Evolutionary conservation across 495 filamentous ascomycete genomes (phyloP).

Genomic region (Symbiotaphrina buchneri): DNA sequence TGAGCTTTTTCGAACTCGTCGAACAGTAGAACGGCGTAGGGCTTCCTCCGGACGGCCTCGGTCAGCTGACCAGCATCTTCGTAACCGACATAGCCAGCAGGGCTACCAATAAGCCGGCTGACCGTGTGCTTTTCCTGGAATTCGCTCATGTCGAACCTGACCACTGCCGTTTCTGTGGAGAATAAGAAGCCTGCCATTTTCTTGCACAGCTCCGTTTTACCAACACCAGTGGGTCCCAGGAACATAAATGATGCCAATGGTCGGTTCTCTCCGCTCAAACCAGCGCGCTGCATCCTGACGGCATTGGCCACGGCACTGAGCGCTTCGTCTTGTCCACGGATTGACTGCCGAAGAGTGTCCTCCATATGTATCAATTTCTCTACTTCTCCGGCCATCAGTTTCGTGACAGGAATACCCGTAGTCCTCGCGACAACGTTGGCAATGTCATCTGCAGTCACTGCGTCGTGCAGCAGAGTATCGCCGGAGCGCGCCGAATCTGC

Average conservation of each 20-base stretch:
- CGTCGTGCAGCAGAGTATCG: slow-evolving; percentile 64
- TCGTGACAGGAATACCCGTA: slow-evolving; percentile 81
- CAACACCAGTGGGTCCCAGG: slow-evolving; percentile 86
- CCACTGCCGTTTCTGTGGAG: slow-evolving; percentile 70
- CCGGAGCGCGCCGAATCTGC: slow-evolving; percentile 15
- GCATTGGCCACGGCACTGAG: slow-evolving; percentile 79
- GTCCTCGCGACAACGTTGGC: slow-evolving; percentile 72
- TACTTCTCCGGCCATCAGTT: slow-evolving; percentile 76
- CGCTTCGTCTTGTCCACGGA: slow-evolving; percentile 87
- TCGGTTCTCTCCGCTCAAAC: slow-evolving; percentile 74
- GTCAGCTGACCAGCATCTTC: slow-evolving; percentile 94
- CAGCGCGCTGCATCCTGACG: slow-evolving; percentile 82
- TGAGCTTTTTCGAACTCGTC: slow-evolving; percentile 98
- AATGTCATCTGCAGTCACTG: slow-evolving; percentile 85
- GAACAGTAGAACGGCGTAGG: slow-evolving; percentile 84
- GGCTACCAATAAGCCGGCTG: slow-evolving; percentile 75
- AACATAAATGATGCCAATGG: slow-evolving; percentile 94
- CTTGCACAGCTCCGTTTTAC: slow-evolving; percentile 95
- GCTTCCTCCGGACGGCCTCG: slow-evolving; percentile 84
- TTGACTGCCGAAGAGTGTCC: slow-evolving; percentile 60
- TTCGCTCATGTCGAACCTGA: slow-evolving; percentile 93
- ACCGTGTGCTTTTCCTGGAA: slow-evolving; percentile 97
- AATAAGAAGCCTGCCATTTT: slow-evolving; percentile 86
- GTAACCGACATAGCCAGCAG: slow-evolving; percentile 88
- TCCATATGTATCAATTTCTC: slow-evolving; percentile 92